Base-by-base conservation (phyloP, 306 rosid species). In the Alnus glutinosa region DNA sequence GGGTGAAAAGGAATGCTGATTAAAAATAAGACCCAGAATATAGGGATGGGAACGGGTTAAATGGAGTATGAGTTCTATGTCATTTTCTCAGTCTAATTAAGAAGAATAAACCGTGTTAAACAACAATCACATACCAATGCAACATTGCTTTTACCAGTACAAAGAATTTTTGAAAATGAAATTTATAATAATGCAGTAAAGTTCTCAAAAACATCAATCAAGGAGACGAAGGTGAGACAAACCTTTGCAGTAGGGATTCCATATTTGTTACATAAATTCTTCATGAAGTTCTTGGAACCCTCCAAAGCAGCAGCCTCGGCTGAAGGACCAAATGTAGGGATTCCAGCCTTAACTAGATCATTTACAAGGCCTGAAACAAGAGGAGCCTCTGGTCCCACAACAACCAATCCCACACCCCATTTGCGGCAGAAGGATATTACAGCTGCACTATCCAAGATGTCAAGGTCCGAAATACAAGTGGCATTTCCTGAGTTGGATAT, bases 301-400 rank as follows among this genome's bases (percentile, higher is more conserved):
- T 93, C 99, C 83, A 95, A 88, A 66, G 98, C 97, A 88, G 98
- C 93, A 69, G 98, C 97, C 91, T 95, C 97, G 4, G 98, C 92
- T 50, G 99, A 93, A 12, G 99, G 99, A 55, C 99, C 98, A 86
- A 95, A 95, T 47, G 99, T 78, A 70, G 91, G 93, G 78, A 93
- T 91, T 79, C 92, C 98, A 75, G 85, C 94, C 86, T 85, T 71
- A 71, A 76, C 82, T 72, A 95, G 85, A 71, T 91, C 87, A 77
- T 95, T 95, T 36, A 87, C 86, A 61, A 95, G 89, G 52, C 99
- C 98, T 7, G 96, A 77, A 83, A 93, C 96, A 70, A 95, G 97
- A 66, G 97, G 97, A 28, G 93, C 97, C 94, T 95, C 99, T 0
- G 99, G 99, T 62, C 99, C 99, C 50, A 95, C 94, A 50, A 92